phyloP scores from a whole-genome alignment of 768 basidiomycete genomes.

The Phaeolepiota aurea region DNA sequence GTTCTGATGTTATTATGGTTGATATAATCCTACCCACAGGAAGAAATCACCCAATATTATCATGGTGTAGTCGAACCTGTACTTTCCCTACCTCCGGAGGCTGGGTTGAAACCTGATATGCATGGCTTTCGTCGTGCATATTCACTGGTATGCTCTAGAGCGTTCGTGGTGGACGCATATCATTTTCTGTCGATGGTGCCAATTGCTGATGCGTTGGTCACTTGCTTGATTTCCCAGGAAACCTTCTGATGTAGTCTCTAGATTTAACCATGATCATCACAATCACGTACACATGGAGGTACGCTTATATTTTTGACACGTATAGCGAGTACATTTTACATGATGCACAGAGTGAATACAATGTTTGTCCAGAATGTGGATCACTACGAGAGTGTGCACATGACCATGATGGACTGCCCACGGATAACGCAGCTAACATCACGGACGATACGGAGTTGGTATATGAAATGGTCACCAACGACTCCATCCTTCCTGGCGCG shows the following conservation, averaged over 20 bases:
- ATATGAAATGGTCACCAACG: conserved; percentile 65
- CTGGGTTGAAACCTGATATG: conserved; percentile 22
- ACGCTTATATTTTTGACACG: conserved; percentile 9
- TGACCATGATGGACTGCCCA: conserved; percentile 23
- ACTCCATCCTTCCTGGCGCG: conserved; percentile 33
- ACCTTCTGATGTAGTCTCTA: too few relatives aligned
- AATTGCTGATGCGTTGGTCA: conserved; percentile 72
- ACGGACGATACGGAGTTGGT: conserved; percentile 22
- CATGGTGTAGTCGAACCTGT: conserved; percentile 21
- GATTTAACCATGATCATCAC: conserved; percentile 67
- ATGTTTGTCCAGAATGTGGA: conserved; percentile 69
- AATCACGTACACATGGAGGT: conserved; percentile 75
- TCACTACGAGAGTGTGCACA: conserved; percentile 62
- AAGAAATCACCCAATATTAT: conserved; percentile 28
- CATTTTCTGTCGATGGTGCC: conserved; percentile 81
- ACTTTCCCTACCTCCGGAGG: conserved; percentile 12
- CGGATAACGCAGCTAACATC: not conserved
- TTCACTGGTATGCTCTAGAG: conserved; percentile 68
- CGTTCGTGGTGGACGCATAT: conserved; percentile 77
- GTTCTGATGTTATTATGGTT: too few relatives aligned
- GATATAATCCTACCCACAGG: too few relatives aligned
- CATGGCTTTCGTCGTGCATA: conserved; percentile 44
- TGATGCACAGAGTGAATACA: conserved; percentile 51
- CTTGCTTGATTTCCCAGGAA: too few relatives aligned
- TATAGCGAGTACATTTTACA: conserved; percentile 5